These are phyloP conservation scores for Stachybotrys elegans DNA, from an alignment of 2,329 filamentous ascomycete genomes.

Conservation along the genomic window DNA sequence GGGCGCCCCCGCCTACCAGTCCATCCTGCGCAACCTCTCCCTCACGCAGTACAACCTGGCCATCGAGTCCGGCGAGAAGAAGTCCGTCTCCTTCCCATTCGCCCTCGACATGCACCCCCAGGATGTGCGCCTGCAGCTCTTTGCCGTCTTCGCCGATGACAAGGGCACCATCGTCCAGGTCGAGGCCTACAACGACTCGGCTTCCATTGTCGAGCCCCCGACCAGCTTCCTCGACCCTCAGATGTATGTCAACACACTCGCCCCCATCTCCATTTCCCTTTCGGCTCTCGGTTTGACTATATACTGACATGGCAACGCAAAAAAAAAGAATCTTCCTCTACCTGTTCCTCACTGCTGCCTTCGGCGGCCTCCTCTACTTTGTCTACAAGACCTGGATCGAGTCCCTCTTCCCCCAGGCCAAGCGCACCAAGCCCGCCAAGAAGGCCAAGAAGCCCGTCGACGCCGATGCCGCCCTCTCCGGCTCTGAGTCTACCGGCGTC, in stretches of 20 bases:
- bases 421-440: conserved; percentile 58
- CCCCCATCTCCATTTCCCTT: neutral
- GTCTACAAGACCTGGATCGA: conserved; percentile 99
- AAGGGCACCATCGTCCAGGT: conserved; percentile 70
- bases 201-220: conserved; percentile 83
- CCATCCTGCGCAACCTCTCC: conserved; percentile 80
- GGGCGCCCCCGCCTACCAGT: conserved; percentile 37
- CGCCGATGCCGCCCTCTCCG: conserved; percentile 56
- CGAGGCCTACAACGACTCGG: conserved; percentile 73
- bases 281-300: conserved; percentile 3
- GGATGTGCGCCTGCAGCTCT: conserved; percentile 73
- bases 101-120: conserved; percentile 88
- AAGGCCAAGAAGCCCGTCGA: conserved; percentile 65
- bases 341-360: conserved; percentile 75
- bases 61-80: conserved; percentile 70
- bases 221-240: conserved; percentile 92
- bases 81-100: conserved; percentile 77
- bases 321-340: conserved; percentile 97
- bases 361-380: conserved; percentile 82
- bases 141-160: conserved; percentile 65
- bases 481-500: conserved; percentile 65
- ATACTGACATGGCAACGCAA: conserved; percentile 20
- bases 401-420: conserved; percentile 88
- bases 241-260: conserved; percentile 58
- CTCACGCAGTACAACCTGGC: conserved; percentile 66